These are phyloP conservation scores for Cyathus striatus DNA, from an alignment of 768 basidiomycete genomes.

Conservation along the genomic window DNA sequence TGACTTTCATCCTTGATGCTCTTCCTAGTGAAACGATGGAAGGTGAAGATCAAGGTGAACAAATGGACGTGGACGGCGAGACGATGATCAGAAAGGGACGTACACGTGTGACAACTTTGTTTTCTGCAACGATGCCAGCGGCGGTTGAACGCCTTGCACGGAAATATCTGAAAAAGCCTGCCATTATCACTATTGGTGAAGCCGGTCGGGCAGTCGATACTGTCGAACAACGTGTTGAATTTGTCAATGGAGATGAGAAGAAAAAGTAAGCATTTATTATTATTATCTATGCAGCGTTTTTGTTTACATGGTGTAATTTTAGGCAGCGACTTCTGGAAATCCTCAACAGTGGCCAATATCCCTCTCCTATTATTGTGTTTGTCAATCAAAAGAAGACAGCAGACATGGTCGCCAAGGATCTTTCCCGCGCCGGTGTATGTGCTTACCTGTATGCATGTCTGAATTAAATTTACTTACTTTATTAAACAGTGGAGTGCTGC, in stretches of 20 bases:
- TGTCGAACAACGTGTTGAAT: conserved; percentile 94
- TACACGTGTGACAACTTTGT: conserved; percentile 90
- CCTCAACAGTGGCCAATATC: conserved; percentile 77
- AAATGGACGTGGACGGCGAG: conserved; percentile 76
- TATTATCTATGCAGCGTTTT: conserved; percentile 6
- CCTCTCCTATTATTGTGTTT: conserved; percentile 95
- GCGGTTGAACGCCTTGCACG: conserved; percentile 92
- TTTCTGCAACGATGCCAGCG: conserved; percentile 98
- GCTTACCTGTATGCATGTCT: conserved; percentile 5
- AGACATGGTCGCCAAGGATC: conserved; percentile 94
- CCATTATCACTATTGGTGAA: conserved; percentile 96
- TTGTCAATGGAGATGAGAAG: conserved; percentile 90
- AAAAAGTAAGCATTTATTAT: conserved; percentile 65
- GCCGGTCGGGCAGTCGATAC: conserved; percentile 98
- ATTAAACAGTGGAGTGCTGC: conserved; percentile 73
- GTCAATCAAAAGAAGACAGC: conserved; percentile 99
- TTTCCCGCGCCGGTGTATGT: conserved; percentile 83
- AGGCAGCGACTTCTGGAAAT: conserved; percentile 88
- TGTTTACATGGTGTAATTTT: conserved; percentile 8
- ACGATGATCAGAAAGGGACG: conserved; percentile 68
- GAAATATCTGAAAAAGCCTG: conserved; percentile 91
- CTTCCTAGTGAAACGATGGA: conserved; percentile 85
- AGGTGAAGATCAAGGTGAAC: conserved; percentile 72
- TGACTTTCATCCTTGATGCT: conserved; percentile 92
- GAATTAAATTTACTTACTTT: conserved; percentile 4